A percentile compares a stretch with the other conserved stretches of the same genome.
These are phyloP conservation scores for Acacia acuminata DNA, from an alignment of 306 rosid species.

Conservation along the genomic window DNA sequence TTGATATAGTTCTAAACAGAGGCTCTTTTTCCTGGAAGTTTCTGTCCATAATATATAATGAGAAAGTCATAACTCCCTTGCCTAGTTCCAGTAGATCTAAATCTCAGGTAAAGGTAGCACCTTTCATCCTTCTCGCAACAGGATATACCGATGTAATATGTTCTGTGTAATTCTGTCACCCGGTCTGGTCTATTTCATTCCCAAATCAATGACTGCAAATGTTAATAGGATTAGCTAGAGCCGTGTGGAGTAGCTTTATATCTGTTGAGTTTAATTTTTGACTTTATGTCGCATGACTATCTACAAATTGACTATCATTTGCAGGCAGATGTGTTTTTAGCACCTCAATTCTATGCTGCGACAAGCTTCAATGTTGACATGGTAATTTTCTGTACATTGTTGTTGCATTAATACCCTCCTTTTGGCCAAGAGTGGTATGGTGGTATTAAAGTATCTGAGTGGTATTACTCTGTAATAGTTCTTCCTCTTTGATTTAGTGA, in stretches of 20 bases:
- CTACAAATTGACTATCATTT: conserved; percentile 40
- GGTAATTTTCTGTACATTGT: conserved; percentile 51
- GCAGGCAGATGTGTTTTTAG: conserved; percentile 91
- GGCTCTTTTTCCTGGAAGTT: not conserved
- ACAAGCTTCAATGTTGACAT: conserved; percentile 51
- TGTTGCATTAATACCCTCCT: not conserved
- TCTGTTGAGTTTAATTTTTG: conserved; percentile 17
- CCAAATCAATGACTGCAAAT: conserved; percentile 21
- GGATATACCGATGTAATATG: not conserved
- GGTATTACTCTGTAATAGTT: not conserved
- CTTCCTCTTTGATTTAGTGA: not conserved
- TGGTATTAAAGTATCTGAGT: not conserved
- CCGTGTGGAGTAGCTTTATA: conserved; percentile 16
- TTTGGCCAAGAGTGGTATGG: not conserved
- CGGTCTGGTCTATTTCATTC: conserved; percentile 20
- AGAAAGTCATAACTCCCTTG: conserved; percentile 3
- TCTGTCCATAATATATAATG: not conserved
- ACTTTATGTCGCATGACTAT: conserved; percentile 13
- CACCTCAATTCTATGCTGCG: conserved; percentile 65
- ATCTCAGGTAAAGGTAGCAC: conserved; percentile 1
- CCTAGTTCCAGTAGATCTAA: not conserved
- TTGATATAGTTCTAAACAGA: not conserved
- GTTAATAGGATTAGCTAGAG: not conserved
- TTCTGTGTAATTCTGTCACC: not conserved
- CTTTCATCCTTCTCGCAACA: conserved; percentile 1